Conservation (phyloP, 768 basidiomycete species). For the Pleurotus platypus region DNA sequence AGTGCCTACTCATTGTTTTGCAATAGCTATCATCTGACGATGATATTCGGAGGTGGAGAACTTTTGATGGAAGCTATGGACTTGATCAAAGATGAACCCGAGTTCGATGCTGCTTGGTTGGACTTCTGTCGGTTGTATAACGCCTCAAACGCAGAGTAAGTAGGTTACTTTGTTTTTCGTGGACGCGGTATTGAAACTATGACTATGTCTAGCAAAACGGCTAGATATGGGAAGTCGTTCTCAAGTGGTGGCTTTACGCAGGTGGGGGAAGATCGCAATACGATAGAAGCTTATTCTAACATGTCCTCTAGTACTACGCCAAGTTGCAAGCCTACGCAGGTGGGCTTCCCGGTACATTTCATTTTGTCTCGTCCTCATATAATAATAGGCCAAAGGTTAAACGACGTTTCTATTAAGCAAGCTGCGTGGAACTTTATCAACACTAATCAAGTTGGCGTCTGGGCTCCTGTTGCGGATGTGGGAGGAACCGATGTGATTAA, state of each 20-base stretch:
- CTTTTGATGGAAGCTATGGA: slow-evolving; percentile 39
- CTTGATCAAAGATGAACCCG: slow-evolving; percentile 31
- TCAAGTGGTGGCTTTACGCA: slow-evolving; percentile 29
- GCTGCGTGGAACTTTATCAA: slow-evolving; percentile 30
- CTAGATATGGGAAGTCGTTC: slow-evolving; percentile 32
- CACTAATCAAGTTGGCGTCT: slow-evolving; percentile 29
- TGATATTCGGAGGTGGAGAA: slow-evolving; percentile 34
- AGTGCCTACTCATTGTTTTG: too few species aligned
- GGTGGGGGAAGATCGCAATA: too few species aligned
- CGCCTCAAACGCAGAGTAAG: slow-evolving; percentile 30
- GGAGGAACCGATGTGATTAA: slow-evolving; percentile 46
- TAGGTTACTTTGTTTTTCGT: not conserved
- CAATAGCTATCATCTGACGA: slow-evolving; percentile 27
- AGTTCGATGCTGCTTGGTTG: slow-evolving; percentile 35
- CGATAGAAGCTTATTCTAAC: too few species aligned
- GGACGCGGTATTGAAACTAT: too few species aligned
- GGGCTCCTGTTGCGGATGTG: slow-evolving; percentile 33
- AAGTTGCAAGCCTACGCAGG: slow-evolving; percentile 36
- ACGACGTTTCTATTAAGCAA: slow-evolving; percentile 27
- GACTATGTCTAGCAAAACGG: slow-evolving; percentile 30
- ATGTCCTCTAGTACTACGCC: slow-evolving; percentile 20
- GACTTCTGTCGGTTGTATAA: slow-evolving; percentile 35
- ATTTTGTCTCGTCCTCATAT: too few species aligned
- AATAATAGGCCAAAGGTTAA: slow-evolving; percentile 23
- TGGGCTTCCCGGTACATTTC: slow-evolving; percentile 1